Conservation (phyloP, 306 rosid genomes). For the Vachellia collinsii region DNA sequence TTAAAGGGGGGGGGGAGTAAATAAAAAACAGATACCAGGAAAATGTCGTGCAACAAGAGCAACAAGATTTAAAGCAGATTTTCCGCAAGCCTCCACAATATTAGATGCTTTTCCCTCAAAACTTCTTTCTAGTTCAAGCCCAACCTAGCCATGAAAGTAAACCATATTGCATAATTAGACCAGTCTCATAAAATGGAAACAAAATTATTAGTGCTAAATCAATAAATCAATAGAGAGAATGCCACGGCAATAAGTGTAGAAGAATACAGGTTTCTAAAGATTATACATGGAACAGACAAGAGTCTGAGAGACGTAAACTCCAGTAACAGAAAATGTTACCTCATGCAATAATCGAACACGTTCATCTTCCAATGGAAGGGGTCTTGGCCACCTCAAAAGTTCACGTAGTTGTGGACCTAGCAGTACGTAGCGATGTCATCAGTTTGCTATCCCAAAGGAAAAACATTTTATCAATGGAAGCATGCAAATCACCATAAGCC, state of each 20-base stretch:
- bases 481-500: slow-evolving; percentile 17
- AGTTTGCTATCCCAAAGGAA: slow-evolving; percentile 21
- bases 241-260: slow-evolving; percentile 21
- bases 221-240: slow-evolving; percentile 24
- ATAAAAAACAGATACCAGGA: slow-evolving; percentile 67
- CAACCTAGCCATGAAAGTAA: slow-evolving; percentile 54
- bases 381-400: slow-evolving; percentile 89
- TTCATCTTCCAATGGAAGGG: slow-evolving; percentile 96
- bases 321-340: slow-evolving; percentile 47
- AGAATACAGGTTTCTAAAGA: neutral
- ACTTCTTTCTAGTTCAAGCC: slow-evolving; percentile 77
- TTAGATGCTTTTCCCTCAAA: slow-evolving; percentile 84
- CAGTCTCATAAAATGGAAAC: slow-evolving; percentile 8
- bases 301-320: slow-evolving; percentile 24
- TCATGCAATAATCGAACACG: slow-evolving; percentile 89
- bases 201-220: slow-evolving; percentile 30
- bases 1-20: neutral
- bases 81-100: slow-evolving; percentile 77
- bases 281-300: neutral
- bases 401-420: slow-evolving; percentile 81
- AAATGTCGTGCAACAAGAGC: slow-evolving; percentile 83
- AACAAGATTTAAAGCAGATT: slow-evolving; percentile 90
- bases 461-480: slow-evolving; percentile 5
- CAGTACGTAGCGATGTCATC: slow-evolving; percentile 30
- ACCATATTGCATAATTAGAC: slow-evolving; percentile 4